A percentile compares a stretch with the other conserved stretches of the same genome.
Evolutionary conservation across 768 basidiomycete species (phyloP).

Genomic region (Fibroporia radiculosa): DNA sequence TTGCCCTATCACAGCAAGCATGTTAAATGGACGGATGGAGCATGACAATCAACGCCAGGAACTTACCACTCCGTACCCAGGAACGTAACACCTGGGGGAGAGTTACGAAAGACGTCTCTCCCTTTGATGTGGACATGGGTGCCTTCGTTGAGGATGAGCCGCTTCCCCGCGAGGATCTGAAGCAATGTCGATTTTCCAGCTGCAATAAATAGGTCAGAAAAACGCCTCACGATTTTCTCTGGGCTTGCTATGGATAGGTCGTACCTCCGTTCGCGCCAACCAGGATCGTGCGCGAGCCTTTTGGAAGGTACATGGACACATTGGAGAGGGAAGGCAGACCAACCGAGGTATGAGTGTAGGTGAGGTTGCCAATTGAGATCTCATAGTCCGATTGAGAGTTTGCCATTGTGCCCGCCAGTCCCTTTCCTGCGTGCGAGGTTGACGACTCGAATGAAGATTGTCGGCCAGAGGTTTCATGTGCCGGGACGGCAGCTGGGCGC

Average conservation of each 20-base stretch:
- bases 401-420: background rate
- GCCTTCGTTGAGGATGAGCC: constrained; percentile 46
- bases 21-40: background rate
- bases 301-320: constrained; percentile 58
- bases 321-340: constrained; percentile 49
- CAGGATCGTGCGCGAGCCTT: constrained; percentile 77
- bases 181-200: constrained; percentile 96
- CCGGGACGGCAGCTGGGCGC: background rate
- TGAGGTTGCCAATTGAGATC: constrained; percentile 37
- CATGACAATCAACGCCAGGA: background rate
- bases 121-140: constrained; percentile 67
- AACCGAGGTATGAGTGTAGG: constrained; percentile 45
- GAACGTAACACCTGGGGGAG: constrained; percentile 75
- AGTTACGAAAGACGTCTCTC: constrained; percentile 83
- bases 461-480: background rate
- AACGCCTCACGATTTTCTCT: no score
- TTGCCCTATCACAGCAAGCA: constrained; percentile 52
- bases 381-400: constrained; percentile 19
- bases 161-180: constrained; percentile 89
- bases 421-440: background rate
- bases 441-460: background rate
- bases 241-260: constrained; percentile 18
- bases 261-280: constrained; percentile 92
- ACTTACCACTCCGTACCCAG: constrained; percentile 91
- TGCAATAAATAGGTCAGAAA: constrained; percentile 18